Conservation (phyloP, 2,329 filamentous ascomycete genomes). For the Scleromitrula shiraiana region DNA sequence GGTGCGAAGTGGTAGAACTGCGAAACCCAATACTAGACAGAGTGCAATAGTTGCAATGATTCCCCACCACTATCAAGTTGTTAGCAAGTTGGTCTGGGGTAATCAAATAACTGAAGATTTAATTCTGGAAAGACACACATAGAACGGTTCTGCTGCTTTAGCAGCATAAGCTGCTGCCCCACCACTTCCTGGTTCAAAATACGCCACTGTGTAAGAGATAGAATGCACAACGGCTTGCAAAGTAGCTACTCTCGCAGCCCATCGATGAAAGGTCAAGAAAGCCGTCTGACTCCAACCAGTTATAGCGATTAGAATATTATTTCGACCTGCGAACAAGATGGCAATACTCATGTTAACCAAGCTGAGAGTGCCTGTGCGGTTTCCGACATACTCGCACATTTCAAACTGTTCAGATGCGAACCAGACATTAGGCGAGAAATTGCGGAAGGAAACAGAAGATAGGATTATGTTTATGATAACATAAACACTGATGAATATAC, state of each 20-base stretch:
- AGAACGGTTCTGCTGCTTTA: neutral
- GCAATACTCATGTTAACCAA: conserved; percentile 7
- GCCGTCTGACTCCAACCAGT: conserved; percentile 39
- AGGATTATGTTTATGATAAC: conserved; percentile 13
- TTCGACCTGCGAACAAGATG: conserved; percentile 11
- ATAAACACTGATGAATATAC: conserved; percentile 8
- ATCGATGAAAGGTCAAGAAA: conserved; percentile 41
- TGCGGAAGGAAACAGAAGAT: conserved; percentile 6
- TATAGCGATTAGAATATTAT: conserved; percentile 13
- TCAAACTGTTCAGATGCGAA: conserved; percentile 24
- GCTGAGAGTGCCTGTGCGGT: conserved; percentile 9
- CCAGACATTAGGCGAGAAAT: conserved; percentile 8
- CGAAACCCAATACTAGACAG: conserved; percentile 18
- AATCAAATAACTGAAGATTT: too few relatives aligned
- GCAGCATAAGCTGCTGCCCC: neutral
- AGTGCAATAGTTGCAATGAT: conserved; percentile 31
- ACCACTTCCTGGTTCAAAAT: conserved; percentile 17
- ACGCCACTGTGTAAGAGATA: conserved; percentile 32
- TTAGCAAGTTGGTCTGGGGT: too few relatives aligned
- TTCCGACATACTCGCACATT: conserved; percentile 21
- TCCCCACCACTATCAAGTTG: conserved; percentile 29
- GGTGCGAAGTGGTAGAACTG: conserved; percentile 32
- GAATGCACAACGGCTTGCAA: conserved; percentile 40
- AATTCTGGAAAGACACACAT: neutral
- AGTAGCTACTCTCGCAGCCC: conserved; percentile 37